Conservation (phyloP, 768 basidiomycete species). For the Sporobolomyces roseus region DNA sequence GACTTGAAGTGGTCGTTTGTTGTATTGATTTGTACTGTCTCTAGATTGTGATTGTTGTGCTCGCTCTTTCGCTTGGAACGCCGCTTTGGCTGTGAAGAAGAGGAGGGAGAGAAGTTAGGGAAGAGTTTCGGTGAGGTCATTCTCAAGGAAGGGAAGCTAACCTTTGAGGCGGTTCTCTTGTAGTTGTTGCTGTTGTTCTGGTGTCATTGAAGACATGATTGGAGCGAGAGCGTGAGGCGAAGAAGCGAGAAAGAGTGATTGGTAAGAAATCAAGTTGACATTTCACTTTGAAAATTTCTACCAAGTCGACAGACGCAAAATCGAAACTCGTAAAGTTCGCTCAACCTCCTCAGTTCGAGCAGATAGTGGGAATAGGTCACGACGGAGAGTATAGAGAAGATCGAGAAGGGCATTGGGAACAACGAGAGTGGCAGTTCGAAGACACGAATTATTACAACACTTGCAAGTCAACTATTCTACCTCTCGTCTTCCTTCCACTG, state of each 20-base stretch:
- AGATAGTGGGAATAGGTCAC: too few relatives aligned
- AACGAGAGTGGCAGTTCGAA: too few relatives aligned
- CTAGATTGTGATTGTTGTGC: conserved; percentile 1
- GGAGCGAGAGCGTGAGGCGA: neutral
- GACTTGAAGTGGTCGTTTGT: conserved; percentile 67
- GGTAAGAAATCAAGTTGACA: too few relatives aligned
- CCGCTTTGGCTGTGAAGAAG: conserved; percentile 37
- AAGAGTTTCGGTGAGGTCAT: conserved; percentile 12
- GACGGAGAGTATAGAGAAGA: too few relatives aligned
- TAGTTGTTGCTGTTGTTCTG: conserved; percentile 21
- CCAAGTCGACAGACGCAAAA: too few relatives aligned
- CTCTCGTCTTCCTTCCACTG: too few relatives aligned
- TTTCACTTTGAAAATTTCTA: too few relatives aligned
- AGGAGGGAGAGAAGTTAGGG: neutral
- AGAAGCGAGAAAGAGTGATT: neutral
- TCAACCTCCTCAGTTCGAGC: too few relatives aligned
- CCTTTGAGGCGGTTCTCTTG: conserved; percentile 37
- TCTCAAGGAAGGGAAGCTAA: neutral
- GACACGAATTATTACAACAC: too few relatives aligned
- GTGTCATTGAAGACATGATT: conserved; percentile 11
- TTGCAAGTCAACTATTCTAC: too few relatives aligned
- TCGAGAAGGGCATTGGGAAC: too few relatives aligned
- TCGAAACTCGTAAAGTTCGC: too few relatives aligned
- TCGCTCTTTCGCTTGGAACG: conserved; percentile 37
- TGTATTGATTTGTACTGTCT: conserved; percentile 52